A percentile compares a stretch with the other conserved stretches of the same genome.
These are phyloP conservation scores for Picochlorum sp. DNA, from an alignment of 139 green algal genomes.

Conservation along the genomic window DNA sequence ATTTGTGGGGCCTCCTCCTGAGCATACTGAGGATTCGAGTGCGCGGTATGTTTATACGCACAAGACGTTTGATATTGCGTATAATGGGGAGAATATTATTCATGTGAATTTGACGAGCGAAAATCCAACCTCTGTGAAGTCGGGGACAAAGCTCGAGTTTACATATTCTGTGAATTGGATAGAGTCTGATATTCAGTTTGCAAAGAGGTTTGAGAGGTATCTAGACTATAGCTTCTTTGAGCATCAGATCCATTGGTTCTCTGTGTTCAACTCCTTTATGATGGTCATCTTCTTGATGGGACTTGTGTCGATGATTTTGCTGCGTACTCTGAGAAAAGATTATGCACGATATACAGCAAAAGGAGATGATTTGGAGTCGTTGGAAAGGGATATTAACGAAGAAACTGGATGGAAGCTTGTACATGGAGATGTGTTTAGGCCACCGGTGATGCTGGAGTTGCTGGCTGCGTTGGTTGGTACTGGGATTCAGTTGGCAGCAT, in stretches of 20 bases:
- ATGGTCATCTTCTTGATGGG: conserved; percentile 98
- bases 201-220: conserved; percentile 90
- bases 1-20: conserved; percentile 64
- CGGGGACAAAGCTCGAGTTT: conserved; percentile 68
- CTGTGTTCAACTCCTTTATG: conserved; percentile 98
- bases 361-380: conserved; percentile 82
- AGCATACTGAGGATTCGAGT: conserved; percentile 33
- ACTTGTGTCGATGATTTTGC: conserved; percentile 93
- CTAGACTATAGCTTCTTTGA: conserved; percentile 98
- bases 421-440: conserved; percentile 94
- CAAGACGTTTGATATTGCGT: conserved; percentile 85
- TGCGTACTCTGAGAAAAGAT: conserved; percentile 88
- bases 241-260: conserved; percentile 99
- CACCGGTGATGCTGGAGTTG: conserved; percentile 62
- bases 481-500: conserved; percentile 73
- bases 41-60: conserved; percentile 85
- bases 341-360: conserved; percentile 70
- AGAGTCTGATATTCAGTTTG: conserved; percentile 58
- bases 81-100: conserved; percentile 90
- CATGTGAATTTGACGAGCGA: conserved; percentile 90
- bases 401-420: conserved; percentile 98
- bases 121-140: conserved; percentile 45
- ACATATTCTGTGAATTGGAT: conserved; percentile 82
- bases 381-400: conserved; percentile 82
- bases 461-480: conserved; percentile 71